Base-by-base conservation (phyloP, 1,284 basidiomycete species). In the Malassezia obtusa region DNA sequence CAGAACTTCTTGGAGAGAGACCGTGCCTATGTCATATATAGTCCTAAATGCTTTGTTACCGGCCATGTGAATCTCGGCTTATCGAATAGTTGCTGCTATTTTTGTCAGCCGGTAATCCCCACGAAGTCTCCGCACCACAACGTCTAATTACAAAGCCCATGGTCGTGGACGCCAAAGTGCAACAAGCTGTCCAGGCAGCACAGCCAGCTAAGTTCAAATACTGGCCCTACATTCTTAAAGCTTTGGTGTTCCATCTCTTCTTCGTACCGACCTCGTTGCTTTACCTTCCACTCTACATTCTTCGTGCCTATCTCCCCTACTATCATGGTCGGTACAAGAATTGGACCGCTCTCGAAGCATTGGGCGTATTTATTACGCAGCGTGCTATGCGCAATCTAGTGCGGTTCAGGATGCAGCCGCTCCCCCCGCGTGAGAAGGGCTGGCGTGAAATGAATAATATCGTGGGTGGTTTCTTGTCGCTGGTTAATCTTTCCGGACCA, bases 381-480 rank as follows among this genome's bases (percentile, higher is more conserved):
- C 58, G 60, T 19, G 58, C 66, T 22, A 63, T 72, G 49, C 56
- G 58, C 31, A 58, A 59, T 37, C 52, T 67, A 24, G 60, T 61
- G 47, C 57, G 61, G 37, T 65, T 68, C 26, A 33, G 47, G 17
- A 55, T 71, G 4, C 68, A 70, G 53, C 69, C 69, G 33, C 52
- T 71, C 30, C 60, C 52, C 2, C 65, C 68, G 2, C 59, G 68
- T 25, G 62, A 66, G 55, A 58, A 62, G 10, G 68, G 69, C 2
- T 58, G 60, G 38, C 61, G 68, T 12, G 69, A 70, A 49, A 44
- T 51, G 43, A 59, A 62, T 52, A 59, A 61, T 21, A 11, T 61
- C n/a, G 11, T 72, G 12, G 65, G 59, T 14, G 52, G 54, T 32
- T 24, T 68, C 6, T 59, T 65, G 12, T 47, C 46, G 12, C 46